These are phyloP conservation scores for Mycena galericulata DNA, from an alignment of 768 basidiomycete genomes.

Conservation along the genomic window DNA sequence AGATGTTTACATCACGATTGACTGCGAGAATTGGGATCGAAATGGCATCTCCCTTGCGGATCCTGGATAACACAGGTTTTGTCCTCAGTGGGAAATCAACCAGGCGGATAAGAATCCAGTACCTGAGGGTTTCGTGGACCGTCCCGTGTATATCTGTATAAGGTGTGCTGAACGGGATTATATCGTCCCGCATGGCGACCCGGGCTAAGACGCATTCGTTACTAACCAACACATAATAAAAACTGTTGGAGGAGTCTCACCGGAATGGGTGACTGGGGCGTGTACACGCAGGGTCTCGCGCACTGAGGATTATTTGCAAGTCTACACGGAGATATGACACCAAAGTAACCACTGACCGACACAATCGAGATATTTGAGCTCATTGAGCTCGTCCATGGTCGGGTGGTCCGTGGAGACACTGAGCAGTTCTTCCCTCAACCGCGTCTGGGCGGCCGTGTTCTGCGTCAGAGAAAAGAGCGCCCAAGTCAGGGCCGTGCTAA, in stretches of 20 bases:
- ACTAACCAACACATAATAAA: background rate
- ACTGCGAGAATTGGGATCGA: slow-evolving; percentile 1
- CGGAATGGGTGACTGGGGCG: background rate
- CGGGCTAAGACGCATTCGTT: background rate
- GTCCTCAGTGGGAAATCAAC: background rate
- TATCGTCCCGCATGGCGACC: slow-evolving; percentile 10
- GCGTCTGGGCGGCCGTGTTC: background rate
- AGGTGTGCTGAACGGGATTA: slow-evolving; percentile 6
- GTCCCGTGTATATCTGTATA: background rate
- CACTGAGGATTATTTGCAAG: background rate
- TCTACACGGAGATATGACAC: too few species aligned
- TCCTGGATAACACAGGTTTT: background rate
- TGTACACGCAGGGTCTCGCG: background rate
- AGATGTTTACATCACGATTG: slow-evolving; percentile 5
- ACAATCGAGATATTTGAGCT: slow-evolving; percentile 3
- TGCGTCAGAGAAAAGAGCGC: background rate
- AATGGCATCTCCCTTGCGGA: background rate
- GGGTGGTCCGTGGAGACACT: background rate
- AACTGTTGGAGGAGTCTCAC: background rate
- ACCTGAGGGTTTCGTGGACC: background rate
- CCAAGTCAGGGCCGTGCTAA: slow-evolving; percentile 4
- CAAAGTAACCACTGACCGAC: background rate
- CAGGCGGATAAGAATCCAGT: background rate
- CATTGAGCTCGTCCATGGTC: slow-evolving; percentile 12
- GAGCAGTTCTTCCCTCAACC: background rate